These are phyloP conservation scores for Fagopyrum tataricum DNA, from an alignment of 148 eudicot genomes.

Conservation along the genomic window DNA sequence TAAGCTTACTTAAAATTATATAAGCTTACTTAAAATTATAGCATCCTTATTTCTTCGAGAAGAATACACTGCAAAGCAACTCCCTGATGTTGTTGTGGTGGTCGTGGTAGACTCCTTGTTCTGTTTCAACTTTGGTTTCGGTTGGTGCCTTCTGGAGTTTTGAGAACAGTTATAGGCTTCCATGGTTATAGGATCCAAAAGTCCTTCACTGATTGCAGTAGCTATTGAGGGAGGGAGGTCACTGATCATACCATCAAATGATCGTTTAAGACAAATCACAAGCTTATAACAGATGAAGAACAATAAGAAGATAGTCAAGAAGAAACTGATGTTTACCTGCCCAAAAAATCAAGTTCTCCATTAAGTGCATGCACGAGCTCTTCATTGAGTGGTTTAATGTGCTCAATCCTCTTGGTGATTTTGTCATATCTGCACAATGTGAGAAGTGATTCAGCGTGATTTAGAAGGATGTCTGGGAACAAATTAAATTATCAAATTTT, in stretches of 20 bases:
- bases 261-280: conserved; percentile 30
- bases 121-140: conserved; percentile 6
- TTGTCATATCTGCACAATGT: conserved; percentile 48
- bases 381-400: conserved; percentile 47
- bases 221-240: conserved; percentile 49
- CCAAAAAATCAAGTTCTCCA: conserved; percentile 64
- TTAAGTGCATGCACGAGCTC: conserved; percentile 39
- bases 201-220: conserved; percentile 63
- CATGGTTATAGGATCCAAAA: conserved; percentile 63
- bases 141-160: conserved; percentile 11
- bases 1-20: background rate
- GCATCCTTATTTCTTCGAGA: conserved; percentile 23
- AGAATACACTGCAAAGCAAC: conserved; percentile 34
- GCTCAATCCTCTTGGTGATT: conserved; percentile 38
- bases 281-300: background rate
- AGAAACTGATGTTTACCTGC: conserved; percentile 55
- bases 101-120: conserved; percentile 15
- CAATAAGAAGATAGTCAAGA: background rate
- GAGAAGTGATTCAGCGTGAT: background rate
- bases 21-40: conserved; percentile 20
- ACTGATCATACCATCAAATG: conserved; percentile 24
- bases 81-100: conserved; percentile 23
- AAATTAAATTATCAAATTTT: background rate
- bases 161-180: conserved; percentile 45
- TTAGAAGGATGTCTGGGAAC: background rate